phyloP scores from a whole-genome alignment of 805 yeast genomes.

The Ogataea naganishii region DNA sequence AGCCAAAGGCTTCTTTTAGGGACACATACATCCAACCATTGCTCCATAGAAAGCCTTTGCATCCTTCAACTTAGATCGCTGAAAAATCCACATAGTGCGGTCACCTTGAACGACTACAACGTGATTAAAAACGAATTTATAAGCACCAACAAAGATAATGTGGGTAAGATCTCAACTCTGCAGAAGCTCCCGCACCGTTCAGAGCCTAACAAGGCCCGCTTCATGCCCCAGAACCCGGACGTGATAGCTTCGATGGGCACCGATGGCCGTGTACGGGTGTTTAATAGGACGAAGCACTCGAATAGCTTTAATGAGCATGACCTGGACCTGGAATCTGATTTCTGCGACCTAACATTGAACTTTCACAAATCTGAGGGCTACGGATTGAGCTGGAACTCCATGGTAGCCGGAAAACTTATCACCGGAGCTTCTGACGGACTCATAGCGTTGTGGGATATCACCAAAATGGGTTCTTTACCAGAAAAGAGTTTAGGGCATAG shows the following conservation, averaged over 20 bases:
- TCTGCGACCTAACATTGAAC: conserved; percentile 16
- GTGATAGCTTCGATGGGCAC: conserved; percentile 65
- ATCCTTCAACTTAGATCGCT: conserved; percentile 9
- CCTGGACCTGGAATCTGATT: conserved; percentile 7
- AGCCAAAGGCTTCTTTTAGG: conserved; percentile 45
- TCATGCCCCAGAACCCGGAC: conserved; percentile 84
- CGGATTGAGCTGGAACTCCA: conserved; percentile 69
- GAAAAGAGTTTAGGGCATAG: conserved; percentile 2
- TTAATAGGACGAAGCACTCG: conserved; percentile 80
- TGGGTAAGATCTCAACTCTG: conserved; percentile 6
- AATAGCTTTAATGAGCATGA: conserved; percentile 26
- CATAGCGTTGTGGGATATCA: conserved; percentile 62
- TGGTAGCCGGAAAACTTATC: conserved; percentile 48
- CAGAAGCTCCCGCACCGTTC: conserved; percentile 64
- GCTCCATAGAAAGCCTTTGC: conserved; percentile 15
- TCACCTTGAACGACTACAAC: conserved; percentile 28
- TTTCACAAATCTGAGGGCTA: conserved; percentile 46
- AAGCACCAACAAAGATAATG: conserved; percentile 15
- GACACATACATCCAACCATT: conserved; percentile 53
- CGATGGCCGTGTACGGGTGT: conserved; percentile 55
- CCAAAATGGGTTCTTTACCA: conserved; percentile 20
- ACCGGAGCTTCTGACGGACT: conserved; percentile 59
- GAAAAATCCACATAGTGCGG: conserved; percentile 6
- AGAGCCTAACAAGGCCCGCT: conserved; percentile 64
- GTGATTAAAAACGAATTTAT: conserved; percentile 23